Evolutionary conservation across 2,329 filamentous ascomycete species (phyloP).

Genomic region (Trichoderma koningiopsis): DNA sequence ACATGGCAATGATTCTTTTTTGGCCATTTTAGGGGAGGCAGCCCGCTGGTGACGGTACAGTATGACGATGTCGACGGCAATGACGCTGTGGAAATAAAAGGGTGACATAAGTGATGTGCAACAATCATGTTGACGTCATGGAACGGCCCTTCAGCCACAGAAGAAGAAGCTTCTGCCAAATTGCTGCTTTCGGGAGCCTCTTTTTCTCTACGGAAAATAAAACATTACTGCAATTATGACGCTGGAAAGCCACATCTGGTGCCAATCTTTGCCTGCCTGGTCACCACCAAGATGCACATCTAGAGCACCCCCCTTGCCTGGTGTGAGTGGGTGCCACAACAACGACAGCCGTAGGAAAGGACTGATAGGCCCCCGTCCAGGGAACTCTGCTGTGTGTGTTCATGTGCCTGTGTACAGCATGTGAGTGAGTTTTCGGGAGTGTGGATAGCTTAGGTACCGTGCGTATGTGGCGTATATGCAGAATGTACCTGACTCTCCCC

Average conservation of each 20-base stretch:
- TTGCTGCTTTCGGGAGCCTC: not conserved
- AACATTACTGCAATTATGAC: not conserved
- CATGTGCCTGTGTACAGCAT: not conserved
- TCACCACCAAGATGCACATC: not conserved
- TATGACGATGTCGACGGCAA: not conserved
- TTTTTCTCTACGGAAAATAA: no score
- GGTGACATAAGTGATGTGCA: not conserved
- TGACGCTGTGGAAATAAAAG: not conserved
- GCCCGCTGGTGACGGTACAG: not conserved
- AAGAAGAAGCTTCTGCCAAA: not conserved
- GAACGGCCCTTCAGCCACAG: not conserved
- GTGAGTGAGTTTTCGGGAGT: not conserved
- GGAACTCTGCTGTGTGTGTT: not conserved
- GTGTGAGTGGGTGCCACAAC: not conserved
- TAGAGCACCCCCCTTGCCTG: not conserved
- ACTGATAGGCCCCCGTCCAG: not conserved
- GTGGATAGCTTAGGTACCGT: not conserved
- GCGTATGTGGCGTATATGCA: not conserved
- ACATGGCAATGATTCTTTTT: not conserved
- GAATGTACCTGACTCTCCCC: not conserved
- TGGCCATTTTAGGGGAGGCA: not conserved
- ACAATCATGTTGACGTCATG: conserved; percentile 25
- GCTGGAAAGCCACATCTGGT: not conserved
- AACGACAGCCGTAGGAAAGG: not conserved
- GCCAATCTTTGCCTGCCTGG: not conserved